Conservation (phyloP, 2,329 filamentous ascomycete species). For the Botrytis tulipae region DNA sequence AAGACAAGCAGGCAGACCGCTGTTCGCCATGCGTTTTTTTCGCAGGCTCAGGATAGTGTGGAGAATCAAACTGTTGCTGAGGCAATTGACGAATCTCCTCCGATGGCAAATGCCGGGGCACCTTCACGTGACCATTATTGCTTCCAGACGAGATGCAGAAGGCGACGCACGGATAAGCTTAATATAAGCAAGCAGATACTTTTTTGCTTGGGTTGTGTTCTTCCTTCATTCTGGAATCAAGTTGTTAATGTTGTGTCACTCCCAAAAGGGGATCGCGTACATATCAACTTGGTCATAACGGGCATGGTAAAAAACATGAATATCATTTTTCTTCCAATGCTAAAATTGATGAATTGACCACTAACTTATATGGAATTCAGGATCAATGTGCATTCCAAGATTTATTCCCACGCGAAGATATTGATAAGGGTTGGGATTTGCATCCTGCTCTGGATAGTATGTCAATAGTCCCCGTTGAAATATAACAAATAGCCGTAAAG, state of each 20-base stretch:
- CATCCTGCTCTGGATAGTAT: constrained; percentile 10
- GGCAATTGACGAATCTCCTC: constrained; percentile 14
- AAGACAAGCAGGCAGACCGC: constrained; percentile 20
- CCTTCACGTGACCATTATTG: constrained; percentile 4
- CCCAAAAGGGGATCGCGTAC: constrained; percentile 17
- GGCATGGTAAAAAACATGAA: neutral
- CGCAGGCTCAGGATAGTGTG: neutral
- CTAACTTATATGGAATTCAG: neutral
- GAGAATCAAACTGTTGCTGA: constrained; percentile 15
- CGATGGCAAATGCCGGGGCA: neutral
- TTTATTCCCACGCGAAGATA: neutral
- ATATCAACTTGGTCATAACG: neutral
- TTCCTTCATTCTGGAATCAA: constrained; percentile 10
- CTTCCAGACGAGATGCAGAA: neutral
- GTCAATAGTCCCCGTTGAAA: neutral
- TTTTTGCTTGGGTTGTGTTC: constrained; percentile 6
- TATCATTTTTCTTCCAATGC: neutral
- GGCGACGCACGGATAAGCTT: constrained; percentile 19
- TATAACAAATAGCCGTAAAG: constrained; percentile 13
- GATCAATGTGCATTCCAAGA: neutral
- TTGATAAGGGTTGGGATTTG: neutral
- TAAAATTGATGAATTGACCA: neutral
- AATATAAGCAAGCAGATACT: constrained; percentile 20
- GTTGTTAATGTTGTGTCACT: constrained; percentile 21
- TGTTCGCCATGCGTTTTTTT: constrained; percentile 20